Base-by-base conservation (phyloP, 1,284 basidiomycete species). In the Fomitiporia mediterranea region DNA sequence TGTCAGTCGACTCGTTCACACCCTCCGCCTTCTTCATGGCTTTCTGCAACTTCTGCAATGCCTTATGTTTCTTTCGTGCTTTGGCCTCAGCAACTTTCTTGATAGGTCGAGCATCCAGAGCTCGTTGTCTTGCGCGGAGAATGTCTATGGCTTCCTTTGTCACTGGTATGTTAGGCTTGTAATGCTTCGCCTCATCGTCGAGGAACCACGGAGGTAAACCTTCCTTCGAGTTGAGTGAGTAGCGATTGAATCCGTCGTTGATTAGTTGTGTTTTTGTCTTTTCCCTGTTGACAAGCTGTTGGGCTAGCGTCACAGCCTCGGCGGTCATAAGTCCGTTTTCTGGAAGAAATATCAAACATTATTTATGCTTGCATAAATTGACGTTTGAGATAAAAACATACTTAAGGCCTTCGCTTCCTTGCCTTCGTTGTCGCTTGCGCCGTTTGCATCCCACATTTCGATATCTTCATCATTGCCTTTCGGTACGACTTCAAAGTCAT, bases 51-150 rank as follows among this genome's bases (percentile, higher is more conserved):
- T 86, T 78, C 65, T 92, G 88, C 19, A 83, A 80, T 3, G 94
- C 91, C 72, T 89, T 92, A 70, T 91, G 75, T 77, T 99, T 99
- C 76, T 99, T 99, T 60, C 97, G 82, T 35, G 93, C 94, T 73
- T 99, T 99, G 42, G 97, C 97, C 74, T 99, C 97, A 17, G 96
- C 97, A 9, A 99, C 81, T 78, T 99, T 99, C 77, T 98, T 99
- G 75, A 99, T 99, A 15, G 97, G 97, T 11, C 97, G 84, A 2
- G 96, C 95, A 68, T 99, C 94, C 46, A 99, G 78, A 4, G 94
- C 93, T 23, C 95, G 87, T 74, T 97, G 92, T 68, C 89, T 92
- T 15, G 91, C 93, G 34, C 91, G 85, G 35, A 99, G 79, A 2
- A 86, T 88, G 53, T 80, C 80, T 55, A 99, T 78, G 4, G 97